Evolutionary conservation across 805 yeast genomes (phyloP).

Genomic region (Peterozyma toletana): DNA sequence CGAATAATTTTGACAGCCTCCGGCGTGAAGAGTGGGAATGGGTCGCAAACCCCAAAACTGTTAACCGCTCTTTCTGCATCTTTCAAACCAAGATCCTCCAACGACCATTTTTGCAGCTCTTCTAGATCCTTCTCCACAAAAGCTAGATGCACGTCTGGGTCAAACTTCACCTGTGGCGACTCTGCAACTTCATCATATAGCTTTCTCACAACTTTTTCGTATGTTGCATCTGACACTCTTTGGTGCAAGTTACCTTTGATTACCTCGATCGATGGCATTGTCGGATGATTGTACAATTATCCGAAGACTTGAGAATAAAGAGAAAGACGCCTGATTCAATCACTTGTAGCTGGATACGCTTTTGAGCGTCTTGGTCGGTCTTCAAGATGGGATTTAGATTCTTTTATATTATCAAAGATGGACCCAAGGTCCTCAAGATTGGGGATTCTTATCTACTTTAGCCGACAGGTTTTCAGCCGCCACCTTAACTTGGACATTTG

Average conservation of each 20-base stretch:
- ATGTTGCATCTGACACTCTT: constrained; percentile 2
- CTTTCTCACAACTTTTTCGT: background rate
- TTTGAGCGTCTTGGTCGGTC: too few relatives aligned
- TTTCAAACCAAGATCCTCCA: constrained; percentile 27
- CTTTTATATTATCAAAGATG: too few relatives aligned
- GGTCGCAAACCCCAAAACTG: constrained; percentile 40
- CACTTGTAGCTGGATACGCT: too few relatives aligned
- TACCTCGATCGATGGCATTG: constrained; percentile 6
- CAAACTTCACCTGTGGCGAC: constrained; percentile 15
- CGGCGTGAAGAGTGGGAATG: constrained; percentile 51
- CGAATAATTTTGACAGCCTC: constrained; percentile 52
- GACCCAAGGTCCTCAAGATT: too few relatives aligned
- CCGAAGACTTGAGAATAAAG: too few relatives aligned
- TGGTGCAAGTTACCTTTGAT: constrained; percentile 6
- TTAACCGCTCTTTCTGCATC: constrained; percentile 25
- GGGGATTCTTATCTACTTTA: too few relatives aligned
- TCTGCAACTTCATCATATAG: constrained; percentile 7
- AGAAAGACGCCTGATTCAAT: too few relatives aligned
- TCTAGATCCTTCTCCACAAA: constrained; percentile 18
- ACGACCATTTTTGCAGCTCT: constrained; percentile 25
- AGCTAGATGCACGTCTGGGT: constrained; percentile 26
- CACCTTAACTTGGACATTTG: too few relatives aligned
- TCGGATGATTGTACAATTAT: background rate
- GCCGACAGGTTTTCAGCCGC: too few relatives aligned
- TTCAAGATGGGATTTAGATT: too few relatives aligned